Evolutionary conservation across 768 basidiomycete genomes (phyloP), one percentile per base, ranked within the genome.

Genomic region (Fistulinella prunicolor): DNA sequence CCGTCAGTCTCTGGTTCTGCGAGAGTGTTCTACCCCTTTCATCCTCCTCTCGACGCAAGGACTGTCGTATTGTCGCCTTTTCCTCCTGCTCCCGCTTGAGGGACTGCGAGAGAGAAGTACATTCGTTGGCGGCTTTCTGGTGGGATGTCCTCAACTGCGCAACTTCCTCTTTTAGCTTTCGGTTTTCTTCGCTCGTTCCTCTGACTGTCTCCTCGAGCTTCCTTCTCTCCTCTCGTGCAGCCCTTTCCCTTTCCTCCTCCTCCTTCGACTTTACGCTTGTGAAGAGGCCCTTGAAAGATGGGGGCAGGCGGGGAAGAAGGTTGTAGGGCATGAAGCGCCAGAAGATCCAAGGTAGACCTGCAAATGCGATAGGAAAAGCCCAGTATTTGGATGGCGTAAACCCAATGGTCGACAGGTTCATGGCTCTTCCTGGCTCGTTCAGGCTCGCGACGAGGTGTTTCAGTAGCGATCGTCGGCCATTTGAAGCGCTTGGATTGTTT

Each of bases 321-420:
- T 13, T 30, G 44, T 0, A 2, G 4, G 49, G 50, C 51, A 57
- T 51, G 51, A 47, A 44, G 36, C 58, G 56, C 43, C 49, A 30
- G 4, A 64, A 12, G 46, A 66, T 29, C 53, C 53, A 60, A 23
- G 60, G 60, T 7, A 67, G 38, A 46, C 61, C 60, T 2, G 60
- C 57, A 26, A 67, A 55, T n/a, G 62, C 56, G 53, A 68, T 34
- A 24, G 65, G 64, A 43, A 64, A 34, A 35, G 57, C 51, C 54
- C 51, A 67, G 46, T 57, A 57, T 46, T 53, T 64, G 36, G 60
- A 66, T 17, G 62, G 62, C 9, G 58, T 51, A 19, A 60, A 57
- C 19, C 51, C 58, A 38, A 64, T 49, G 21, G 62, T 62, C 32
- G 66, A 56, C 49, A 56, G 44, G 62, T 62, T 65, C 65, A 66